phyloP scores from a whole-genome alignment of 768 basidiomycete species.

The Pleurotus cornucopiae region DNA sequence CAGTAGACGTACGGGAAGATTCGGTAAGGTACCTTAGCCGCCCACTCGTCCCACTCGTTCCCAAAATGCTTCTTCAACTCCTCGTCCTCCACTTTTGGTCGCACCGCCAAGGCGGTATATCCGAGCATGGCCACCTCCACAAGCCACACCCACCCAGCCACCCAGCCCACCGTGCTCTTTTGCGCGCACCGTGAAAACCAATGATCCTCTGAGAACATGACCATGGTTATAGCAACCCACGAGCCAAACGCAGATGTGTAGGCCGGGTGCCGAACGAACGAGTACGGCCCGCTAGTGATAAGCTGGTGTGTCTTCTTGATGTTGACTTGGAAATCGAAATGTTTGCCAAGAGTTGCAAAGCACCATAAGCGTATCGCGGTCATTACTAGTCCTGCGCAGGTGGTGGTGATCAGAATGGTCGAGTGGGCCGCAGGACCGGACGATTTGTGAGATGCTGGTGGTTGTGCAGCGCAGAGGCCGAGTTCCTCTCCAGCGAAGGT shows the following conservation, averaged over 20 bases:
- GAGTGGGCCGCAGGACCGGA: too few relatives aligned
- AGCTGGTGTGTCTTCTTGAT: not conserved
- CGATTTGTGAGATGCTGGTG: too few relatives aligned
- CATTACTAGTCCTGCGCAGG: too few relatives aligned
- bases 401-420: too few relatives aligned
- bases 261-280: not conserved
- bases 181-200: not conserved
- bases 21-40: constrained; percentile 20
- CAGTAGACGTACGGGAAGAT: constrained; percentile 28
- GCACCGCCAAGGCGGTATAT: not conserved
- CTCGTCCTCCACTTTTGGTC: not conserved
- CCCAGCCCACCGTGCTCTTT: not conserved
- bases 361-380: not conserved
- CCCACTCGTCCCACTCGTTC: constrained; percentile 11
- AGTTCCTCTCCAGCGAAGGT: too few relatives aligned
- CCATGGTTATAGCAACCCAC: not conserved
- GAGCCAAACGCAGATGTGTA: not conserved
- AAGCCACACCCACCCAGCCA: not conserved
- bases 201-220: not conserved
- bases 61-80: not conserved
- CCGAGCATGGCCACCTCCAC: not conserved
- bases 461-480: too few relatives aligned
- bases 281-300: not conserved
- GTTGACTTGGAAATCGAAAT: not conserved
- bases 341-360: not conserved